Conservation (phyloP, 1,139 yeast genomes). For the Taphrina communis region DNA sequence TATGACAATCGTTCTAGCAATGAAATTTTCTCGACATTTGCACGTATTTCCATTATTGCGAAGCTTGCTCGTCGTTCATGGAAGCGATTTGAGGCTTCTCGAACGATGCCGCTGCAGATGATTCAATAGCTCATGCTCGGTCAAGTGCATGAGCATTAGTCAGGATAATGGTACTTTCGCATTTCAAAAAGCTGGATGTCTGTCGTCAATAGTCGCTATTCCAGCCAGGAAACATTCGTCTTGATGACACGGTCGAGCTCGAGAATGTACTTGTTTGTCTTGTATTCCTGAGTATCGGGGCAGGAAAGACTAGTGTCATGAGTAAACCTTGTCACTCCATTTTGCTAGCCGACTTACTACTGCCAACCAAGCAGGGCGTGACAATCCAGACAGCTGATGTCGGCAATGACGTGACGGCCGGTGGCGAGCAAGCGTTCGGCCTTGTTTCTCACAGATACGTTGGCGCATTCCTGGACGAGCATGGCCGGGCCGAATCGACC, state of each 20-base stretch:
- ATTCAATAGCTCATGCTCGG: too few species aligned
- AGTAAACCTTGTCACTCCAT: neutral
- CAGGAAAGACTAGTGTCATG: conserved; percentile 1
- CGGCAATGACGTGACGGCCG: conserved; percentile 26
- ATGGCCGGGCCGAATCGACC: conserved; percentile 27
- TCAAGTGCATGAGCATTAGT: too few species aligned
- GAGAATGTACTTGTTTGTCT: conserved; percentile 10
- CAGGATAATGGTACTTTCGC: too few species aligned
- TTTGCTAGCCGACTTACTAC: neutral
- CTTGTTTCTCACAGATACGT: conserved; percentile 1
- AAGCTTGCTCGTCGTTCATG: too few species aligned
- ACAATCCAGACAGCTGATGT: conserved; percentile 20
- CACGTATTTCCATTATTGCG: neutral
- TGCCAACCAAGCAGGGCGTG: conserved; percentile 18
- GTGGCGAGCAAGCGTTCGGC: conserved; percentile 19
- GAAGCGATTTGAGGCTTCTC: too few species aligned
- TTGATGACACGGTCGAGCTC: conserved; percentile 13
- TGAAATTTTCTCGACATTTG: too few species aligned
- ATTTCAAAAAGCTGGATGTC: too few species aligned
- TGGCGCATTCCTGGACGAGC: conserved; percentile 6
- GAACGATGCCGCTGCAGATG: too few species aligned
- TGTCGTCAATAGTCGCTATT: neutral
- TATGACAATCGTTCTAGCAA: conserved; percentile 1
- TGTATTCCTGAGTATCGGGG: conserved; percentile 15
- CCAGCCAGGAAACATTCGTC: conserved; percentile 15